Conservation (phyloP, 129 eudicot species). For the Silybum marianum region DNA sequence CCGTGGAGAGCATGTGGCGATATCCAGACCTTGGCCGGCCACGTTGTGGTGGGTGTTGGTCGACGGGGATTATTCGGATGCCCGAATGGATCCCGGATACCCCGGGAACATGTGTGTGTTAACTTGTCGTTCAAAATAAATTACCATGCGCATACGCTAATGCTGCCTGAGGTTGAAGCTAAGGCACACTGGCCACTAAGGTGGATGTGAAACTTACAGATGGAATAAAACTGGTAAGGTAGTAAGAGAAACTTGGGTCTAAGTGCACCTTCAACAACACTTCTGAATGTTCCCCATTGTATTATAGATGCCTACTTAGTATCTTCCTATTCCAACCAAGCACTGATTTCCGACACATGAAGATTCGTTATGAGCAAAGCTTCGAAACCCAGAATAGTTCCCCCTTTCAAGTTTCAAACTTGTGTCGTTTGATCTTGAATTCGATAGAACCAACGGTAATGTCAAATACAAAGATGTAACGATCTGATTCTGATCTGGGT, state of each 20-base stretch:
- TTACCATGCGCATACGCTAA: too few species aligned
- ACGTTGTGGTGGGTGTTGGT: too few species aligned
- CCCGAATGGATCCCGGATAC: too few species aligned
- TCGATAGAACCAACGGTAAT: constrained; percentile 45
- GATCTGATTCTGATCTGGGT: constrained; percentile 41
- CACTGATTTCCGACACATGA: neutral
- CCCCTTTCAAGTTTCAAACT: constrained; percentile 35
- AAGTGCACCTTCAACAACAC: neutral
- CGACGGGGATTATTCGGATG: too few species aligned
- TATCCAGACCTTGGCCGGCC: too few species aligned
- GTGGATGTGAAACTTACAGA: neutral
- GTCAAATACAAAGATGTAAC: constrained; percentile 44
- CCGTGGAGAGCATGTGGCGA: too few species aligned
- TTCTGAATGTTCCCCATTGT: neutral
- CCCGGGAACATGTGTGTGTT: too few species aligned
- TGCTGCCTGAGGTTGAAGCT: too few species aligned
- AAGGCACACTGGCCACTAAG: too few species aligned
- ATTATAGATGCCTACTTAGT: neutral
- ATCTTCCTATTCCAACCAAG: neutral
- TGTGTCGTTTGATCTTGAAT: constrained; percentile 28
- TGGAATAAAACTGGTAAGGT: neutral
- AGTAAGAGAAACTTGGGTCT: neutral
- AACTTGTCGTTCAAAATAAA: too few species aligned
- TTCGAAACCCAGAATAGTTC: constrained; percentile 28
- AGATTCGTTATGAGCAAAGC: constrained; percentile 40